Base-by-base conservation (phyloP, 2,329 filamentous ascomycete genomes). In the Neophaeococcomyces mojaviensis region DNA sequence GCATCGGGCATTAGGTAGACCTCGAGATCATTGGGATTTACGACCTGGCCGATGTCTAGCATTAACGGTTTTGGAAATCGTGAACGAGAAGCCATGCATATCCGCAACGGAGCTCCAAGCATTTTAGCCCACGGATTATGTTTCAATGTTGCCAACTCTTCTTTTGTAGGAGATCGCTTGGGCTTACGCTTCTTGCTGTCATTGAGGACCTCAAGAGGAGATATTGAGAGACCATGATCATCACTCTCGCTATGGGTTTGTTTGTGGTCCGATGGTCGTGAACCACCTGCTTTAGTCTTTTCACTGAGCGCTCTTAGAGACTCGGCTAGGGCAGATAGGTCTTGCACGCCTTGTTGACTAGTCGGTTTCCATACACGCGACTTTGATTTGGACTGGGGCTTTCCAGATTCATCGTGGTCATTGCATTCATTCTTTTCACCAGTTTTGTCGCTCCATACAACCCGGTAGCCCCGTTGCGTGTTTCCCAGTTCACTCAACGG, bases 61-160 rank as follows among this genome's bases (percentile, higher is more conserved):
- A 55, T 26, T n/a, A 57, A 34, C 12, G 47, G 46, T 12, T 16
- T 18, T 1, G 55, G 55, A 33, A 55, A 28, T 24, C 53, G 49
- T n/a, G 52, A 40, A 28, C 44, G 45, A 30, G 48, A 55, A 10
- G 43, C 50, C 28, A 48, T 40, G 35, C 52, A 54, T 12, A 42
- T 24, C 26, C 55, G 34, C 15, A 57, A 24, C 1, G 55, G 49
- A 32, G 38, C 42, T 16, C 51, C 51, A 9, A 57, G 46, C n/a
- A 55, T 55, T 33, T 47, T 44, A 15, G 55, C 55, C 51, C 51
- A 57, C 4, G 50, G 48, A 38, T 57, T 55, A 20, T 54, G 48
- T 28, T 42, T 41, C 22, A 55, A 37, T n/a, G 34, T 30, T 41
- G 44, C 46, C 33, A 47, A 34, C 32, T 50, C 48, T 38, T 47